These are phyloP conservation scores for Geosmithia flava DNA, from an alignment of 2,329 filamentous ascomycete species.

Conservation along the genomic window DNA sequence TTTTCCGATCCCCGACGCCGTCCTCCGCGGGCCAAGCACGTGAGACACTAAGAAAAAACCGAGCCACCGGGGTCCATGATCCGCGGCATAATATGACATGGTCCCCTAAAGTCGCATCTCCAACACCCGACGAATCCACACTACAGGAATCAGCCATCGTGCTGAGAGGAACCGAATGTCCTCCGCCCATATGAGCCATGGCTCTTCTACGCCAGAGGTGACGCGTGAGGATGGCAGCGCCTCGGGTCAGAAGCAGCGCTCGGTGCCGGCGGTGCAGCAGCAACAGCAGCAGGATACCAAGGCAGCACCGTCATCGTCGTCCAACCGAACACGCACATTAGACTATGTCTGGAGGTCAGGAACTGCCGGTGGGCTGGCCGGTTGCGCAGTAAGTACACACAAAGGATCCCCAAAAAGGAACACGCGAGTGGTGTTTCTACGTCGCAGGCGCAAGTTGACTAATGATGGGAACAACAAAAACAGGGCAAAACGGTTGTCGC, in stretches of 20 bases:
- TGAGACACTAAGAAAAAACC: background rate
- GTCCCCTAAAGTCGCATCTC: background rate
- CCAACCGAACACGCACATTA: conserved; percentile 45
- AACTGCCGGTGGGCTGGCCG: conserved; percentile 78
- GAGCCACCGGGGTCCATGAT: background rate
- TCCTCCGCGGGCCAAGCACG: background rate
- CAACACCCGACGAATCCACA: background rate
- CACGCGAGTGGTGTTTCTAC: background rate
- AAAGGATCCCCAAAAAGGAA: background rate
- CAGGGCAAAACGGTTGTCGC: conserved; percentile 93
- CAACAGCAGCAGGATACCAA: conserved; percentile 24
- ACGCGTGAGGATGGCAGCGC: conserved; percentile 8
- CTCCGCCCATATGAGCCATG: conserved; percentile 35
- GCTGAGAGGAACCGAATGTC: background rate
- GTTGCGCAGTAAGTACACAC: conserved; percentile 63
- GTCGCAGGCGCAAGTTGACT: background rate
- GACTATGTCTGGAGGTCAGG: conserved; percentile 79
- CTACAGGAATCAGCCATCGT: background rate
- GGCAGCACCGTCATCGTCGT: conserved; percentile 3
- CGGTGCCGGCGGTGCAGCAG: conserved; percentile 11
- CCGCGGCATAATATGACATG: background rate
- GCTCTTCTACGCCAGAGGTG: conserved; percentile 32
- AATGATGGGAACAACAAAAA: background rate
- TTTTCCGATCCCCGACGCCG: background rate
- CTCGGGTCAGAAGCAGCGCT: conserved; percentile 12